Conservation (phyloP, 768 basidiomycete genomes). For the Galerina marginata region DNA sequence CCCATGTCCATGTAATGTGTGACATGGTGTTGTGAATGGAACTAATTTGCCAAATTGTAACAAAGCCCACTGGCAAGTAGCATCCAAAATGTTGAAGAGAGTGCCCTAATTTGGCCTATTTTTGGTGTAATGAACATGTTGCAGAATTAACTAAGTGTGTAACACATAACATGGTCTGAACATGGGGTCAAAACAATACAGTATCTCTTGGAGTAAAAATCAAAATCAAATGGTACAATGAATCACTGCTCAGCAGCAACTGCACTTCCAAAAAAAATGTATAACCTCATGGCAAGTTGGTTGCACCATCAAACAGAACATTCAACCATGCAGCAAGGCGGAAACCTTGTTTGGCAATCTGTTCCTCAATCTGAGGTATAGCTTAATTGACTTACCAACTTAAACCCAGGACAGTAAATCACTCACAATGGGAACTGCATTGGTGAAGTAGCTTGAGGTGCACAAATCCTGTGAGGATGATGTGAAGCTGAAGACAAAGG, state of each 20-base stretch:
- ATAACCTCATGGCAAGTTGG: conserved; percentile 38
- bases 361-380: conserved; percentile 42
- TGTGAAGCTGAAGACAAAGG: conserved; percentile 46
- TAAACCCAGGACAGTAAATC: not conserved
- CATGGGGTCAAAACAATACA: no score
- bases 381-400: not conserved
- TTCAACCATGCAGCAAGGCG: conserved; percentile 58
- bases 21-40: no score
- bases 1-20: no score
- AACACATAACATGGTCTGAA: no score
- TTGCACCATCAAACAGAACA: conserved; percentile 49
- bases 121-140: no score
- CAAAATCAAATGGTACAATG: no score
- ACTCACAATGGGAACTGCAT: conserved; percentile 9
- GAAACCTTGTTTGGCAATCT: conserved; percentile 53
- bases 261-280: not conserved
- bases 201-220: no score
- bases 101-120: no score
- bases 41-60: no score
- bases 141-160: no score
- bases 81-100: no score
- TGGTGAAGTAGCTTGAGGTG: conserved; percentile 33
- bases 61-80: no score
- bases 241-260: not conserved
- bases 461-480: conserved; percentile 48